phyloP scores from a whole-genome alignment of 1,284 basidiomycete genomes.

The Apiotrichum montevideense region DNA sequence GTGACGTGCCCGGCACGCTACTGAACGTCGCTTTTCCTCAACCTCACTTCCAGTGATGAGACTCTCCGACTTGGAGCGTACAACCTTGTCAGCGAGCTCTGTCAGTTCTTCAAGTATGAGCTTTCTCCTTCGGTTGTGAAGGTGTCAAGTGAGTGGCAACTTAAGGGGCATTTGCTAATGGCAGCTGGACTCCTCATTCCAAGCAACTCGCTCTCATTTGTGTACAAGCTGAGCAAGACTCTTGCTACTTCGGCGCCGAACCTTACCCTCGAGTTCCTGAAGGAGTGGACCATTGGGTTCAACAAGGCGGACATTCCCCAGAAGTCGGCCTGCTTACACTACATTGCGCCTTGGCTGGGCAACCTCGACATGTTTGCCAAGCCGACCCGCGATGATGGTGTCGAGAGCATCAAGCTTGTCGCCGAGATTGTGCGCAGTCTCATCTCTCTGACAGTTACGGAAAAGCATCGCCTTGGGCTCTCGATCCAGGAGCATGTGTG shows the following conservation, averaged over 20 bases:
- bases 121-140: slow-evolving; percentile 57
- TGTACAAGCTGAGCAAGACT: slow-evolving; percentile 61
- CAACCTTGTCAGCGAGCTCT: slow-evolving; percentile 69
- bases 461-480: slow-evolving; percentile 60
- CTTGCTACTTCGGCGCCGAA: slow-evolving; percentile 68
- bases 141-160: slow-evolving; percentile 55
- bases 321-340: slow-evolving; percentile 66
- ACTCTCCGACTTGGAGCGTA: slow-evolving; percentile 70
- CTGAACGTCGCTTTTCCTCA: slow-evolving; percentile 72
- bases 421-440: slow-evolving; percentile 70
- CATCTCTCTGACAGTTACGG: slow-evolving; percentile 65
- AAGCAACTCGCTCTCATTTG: slow-evolving; percentile 61
- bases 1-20: slow-evolving; percentile 73
- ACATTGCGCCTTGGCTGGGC: slow-evolving; percentile 77
- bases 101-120: slow-evolving; percentile 69
- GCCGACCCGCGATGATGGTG: slow-evolving; percentile 53
- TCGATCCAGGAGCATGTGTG: slow-evolving; percentile 68
- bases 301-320: slow-evolving; percentile 57
- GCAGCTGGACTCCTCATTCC: slow-evolving; percentile 63
- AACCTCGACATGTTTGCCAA: slow-evolving; percentile 68
- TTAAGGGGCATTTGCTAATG: slow-evolving; percentile 1
- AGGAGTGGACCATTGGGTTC: slow-evolving; percentile 61
- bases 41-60: slow-evolving; percentile 64
- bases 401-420: slow-evolving; percentile 44
- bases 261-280: slow-evolving; percentile 76